Percentiles rank a stretch among this genome's conserved stretches.
Conservation (phyloP, 1,139 yeast genomes). For the Casaregolazyma suthepensis region DNA sequence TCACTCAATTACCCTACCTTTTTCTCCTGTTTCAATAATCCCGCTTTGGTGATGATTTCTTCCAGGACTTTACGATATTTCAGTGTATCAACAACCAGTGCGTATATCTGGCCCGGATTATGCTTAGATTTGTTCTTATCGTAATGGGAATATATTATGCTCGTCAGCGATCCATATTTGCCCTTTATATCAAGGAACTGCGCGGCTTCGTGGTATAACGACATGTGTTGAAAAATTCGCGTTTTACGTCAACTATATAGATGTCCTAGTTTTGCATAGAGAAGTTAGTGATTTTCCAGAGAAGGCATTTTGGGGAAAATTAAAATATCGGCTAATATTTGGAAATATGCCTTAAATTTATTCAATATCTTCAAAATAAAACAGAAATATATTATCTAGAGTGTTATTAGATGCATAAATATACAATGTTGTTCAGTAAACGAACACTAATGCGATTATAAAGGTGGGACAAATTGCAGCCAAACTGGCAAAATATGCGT, state of each 20-base stretch:
- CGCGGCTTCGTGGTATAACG: slow-evolving; percentile 35
- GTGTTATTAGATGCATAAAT: slow-evolving; percentile 3
- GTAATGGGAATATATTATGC: slow-evolving; percentile 56
- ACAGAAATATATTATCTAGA: not conserved
- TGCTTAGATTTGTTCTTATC: slow-evolving; percentile 37
- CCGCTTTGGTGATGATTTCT: slow-evolving; percentile 58
- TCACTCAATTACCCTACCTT: slow-evolving; percentile 22
- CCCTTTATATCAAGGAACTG: slow-evolving; percentile 36
- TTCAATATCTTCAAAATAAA: not conserved
- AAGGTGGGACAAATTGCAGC: slow-evolving; percentile 1
- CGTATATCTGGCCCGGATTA: slow-evolving; percentile 78
- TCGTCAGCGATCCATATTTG: slow-evolving; percentile 55
- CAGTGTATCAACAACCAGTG: slow-evolving; percentile 71
- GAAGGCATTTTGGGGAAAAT: not conserved
- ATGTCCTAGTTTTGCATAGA: not conserved
- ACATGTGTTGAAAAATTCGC: slow-evolving; percentile 20
- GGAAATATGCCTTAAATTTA: not conserved
- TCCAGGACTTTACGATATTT: slow-evolving; percentile 59
- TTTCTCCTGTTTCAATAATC: slow-evolving; percentile 47
- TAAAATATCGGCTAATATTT: not conserved
- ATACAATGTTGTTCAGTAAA: not conserved
- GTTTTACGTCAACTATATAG: not conserved
- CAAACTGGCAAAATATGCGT: not conserved
- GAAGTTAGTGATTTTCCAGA: not conserved
- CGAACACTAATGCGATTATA: slow-evolving; percentile 2